phyloP scores from a whole-genome alignment of 495 filamentous ascomycete species.

The Aspergillus cavernicola region DNA sequence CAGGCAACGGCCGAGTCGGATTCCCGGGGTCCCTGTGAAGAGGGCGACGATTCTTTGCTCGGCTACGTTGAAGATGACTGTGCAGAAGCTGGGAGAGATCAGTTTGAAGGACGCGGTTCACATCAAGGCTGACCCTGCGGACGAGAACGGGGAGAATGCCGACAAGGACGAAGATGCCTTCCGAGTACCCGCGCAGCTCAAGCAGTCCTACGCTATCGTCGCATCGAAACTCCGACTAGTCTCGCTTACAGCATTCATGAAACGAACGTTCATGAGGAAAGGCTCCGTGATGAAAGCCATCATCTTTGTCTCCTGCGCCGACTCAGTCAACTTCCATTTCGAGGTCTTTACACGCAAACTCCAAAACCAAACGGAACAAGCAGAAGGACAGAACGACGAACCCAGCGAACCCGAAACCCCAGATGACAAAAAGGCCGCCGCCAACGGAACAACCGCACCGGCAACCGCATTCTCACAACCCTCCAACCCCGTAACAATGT shows the following conservation, averaged over 20 bases:
- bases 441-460: conserved; percentile 48
- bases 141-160: conserved; percentile 33
- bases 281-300: conserved; percentile 92
- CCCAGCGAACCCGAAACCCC: conserved; percentile 16
- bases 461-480: conserved; percentile 48
- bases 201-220: conserved; percentile 81
- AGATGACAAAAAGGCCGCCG: conserved; percentile 23
- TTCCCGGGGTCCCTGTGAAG: conserved; percentile 61
- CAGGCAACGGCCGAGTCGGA: conserved; percentile 40
- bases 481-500: conserved; percentile 60
- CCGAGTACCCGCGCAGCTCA: conserved; percentile 85
- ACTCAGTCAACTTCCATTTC: conserved; percentile 95
- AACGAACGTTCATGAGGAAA: conserved; percentile 77
- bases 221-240: conserved; percentile 88
- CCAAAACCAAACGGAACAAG: conserved; percentile 20
- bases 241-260: conserved; percentile 76
- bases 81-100: conserved; percentile 86
- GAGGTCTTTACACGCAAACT: conserved; percentile 67
- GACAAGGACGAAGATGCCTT: conserved; percentile 56
- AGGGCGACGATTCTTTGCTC: conserved; percentile 91
- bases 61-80: conserved; percentile 94
- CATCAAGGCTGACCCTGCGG: conserved; percentile 63
- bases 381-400: conserved; percentile 23
- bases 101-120: conserved; percentile 90
- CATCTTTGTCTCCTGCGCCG: conserved; percentile 93